Evolutionary conservation across 192 early-diverging fungal genomes (phyloP).

Genomic region (Coemansia sp.): DNA sequence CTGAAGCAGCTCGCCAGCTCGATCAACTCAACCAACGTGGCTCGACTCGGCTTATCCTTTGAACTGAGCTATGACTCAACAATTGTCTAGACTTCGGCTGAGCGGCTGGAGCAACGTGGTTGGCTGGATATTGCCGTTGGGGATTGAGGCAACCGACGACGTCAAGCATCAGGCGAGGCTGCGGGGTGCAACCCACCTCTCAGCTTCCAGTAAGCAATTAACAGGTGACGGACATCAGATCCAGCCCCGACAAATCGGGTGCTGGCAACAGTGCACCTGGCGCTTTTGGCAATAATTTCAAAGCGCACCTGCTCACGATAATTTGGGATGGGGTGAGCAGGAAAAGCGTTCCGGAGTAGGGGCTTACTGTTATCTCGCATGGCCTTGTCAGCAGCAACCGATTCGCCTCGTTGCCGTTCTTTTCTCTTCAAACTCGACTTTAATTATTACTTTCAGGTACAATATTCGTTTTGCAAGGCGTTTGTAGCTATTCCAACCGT

Average conservation of each 20-base stretch:
- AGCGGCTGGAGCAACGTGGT: not conserved
- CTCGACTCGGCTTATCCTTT: not conserved
- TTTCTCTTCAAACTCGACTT: not conserved
- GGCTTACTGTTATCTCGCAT: not conserved
- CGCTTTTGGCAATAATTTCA: not conserved
- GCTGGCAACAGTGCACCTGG: not conserved
- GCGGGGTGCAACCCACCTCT: not conserved
- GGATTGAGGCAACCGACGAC: not conserved
- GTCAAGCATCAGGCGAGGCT: not conserved
- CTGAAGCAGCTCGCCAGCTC: not conserved
- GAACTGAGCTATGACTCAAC: too few relatives aligned
- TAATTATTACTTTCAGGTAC: conserved; percentile 3
- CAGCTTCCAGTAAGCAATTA: not conserved
- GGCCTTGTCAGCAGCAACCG: not conserved
- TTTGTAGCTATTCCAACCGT: too few relatives aligned
- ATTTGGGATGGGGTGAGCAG: not conserved
- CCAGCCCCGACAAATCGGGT: not conserved
- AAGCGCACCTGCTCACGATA: not conserved
- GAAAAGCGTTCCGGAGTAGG: conserved; percentile 5
- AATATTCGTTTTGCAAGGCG: not conserved
- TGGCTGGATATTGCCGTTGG: conserved; percentile 1
- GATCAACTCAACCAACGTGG: not conserved
- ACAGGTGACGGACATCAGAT: too few relatives aligned
- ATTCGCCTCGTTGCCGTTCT: not conserved
- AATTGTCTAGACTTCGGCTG: too few relatives aligned